Percentiles rank a stretch among this genome's conserved stretches.
Evolutionary conservation across 768 basidiomycete genomes (phyloP).

Genomic region (Lactifluus volemus): DNA sequence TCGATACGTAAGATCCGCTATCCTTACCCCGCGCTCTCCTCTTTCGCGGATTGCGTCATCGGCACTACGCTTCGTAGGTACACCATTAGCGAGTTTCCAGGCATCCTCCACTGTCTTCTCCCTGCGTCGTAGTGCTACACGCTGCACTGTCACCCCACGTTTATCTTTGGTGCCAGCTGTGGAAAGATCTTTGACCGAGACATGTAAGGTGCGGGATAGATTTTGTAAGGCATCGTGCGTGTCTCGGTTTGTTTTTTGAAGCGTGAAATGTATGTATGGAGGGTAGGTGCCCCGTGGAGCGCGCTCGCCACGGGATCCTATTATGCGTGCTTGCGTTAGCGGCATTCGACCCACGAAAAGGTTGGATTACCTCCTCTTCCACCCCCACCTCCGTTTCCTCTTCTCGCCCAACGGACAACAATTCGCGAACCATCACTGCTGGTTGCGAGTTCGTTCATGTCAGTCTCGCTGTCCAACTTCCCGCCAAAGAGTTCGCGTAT

Average conservation of each 20-base stretch:
- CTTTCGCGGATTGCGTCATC: slow-evolving; percentile 56
- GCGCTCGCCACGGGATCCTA: slow-evolving; percentile 32
- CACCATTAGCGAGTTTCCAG: slow-evolving; percentile 73
- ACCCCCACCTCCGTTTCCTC: slow-evolving; percentile 40
- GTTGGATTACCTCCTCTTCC: slow-evolving; percentile 32
- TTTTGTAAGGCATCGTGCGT: slow-evolving; percentile 88
- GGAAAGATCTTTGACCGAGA: slow-evolving; percentile 69
- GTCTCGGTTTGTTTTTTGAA: slow-evolving; percentile 97
- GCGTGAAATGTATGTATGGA: slow-evolving; percentile 90
- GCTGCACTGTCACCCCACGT: slow-evolving; percentile 91
- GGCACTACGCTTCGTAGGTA: slow-evolving; percentile 45
- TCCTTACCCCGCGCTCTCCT: slow-evolving; percentile 83
- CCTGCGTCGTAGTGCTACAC: slow-evolving; percentile 73
- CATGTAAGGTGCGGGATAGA: slow-evolving; percentile 69
- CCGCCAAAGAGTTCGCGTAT: slow-evolving; percentile 77
- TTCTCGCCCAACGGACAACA: slow-evolving; percentile 66
- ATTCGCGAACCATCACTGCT: slow-evolving; percentile 68
- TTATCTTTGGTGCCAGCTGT: slow-evolving; percentile 98
- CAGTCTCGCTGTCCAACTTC: slow-evolving; percentile 79
- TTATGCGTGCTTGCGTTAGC: neutral
- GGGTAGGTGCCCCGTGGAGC: slow-evolving; percentile 58
- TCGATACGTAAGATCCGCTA: slow-evolving; percentile 82
- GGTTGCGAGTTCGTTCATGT: slow-evolving; percentile 35
- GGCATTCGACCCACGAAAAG: neutral
- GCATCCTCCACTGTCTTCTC: slow-evolving; percentile 73